These are phyloP conservation scores for Talaromyces sp. DNA, from an alignment of 2,329 filamentous ascomycete species.

Conservation along the genomic window DNA sequence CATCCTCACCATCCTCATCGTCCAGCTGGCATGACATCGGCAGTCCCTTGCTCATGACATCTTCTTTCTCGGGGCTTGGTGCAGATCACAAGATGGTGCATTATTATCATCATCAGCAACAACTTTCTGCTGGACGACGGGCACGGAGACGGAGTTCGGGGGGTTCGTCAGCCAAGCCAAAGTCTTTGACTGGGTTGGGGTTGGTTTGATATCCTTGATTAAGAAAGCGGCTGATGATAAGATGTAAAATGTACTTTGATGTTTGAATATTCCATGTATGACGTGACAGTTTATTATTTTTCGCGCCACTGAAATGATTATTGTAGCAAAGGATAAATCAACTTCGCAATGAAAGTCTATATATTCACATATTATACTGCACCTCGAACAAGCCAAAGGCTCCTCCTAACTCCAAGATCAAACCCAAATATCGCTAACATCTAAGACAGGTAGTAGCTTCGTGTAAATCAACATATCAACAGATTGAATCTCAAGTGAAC, in stretches of 20 bases:
- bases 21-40: slow-evolving; percentile 7
- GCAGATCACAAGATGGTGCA: slow-evolving; percentile 15
- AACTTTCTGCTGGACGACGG: background rate
- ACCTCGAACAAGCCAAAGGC: background rate
- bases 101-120: slow-evolving; percentile 2
- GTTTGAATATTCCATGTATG: background rate
- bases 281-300: background rate
- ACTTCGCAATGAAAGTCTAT: background rate
- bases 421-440: background rate
- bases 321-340: background rate
- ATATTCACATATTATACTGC: background rate
- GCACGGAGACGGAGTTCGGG: slow-evolving; percentile 15
- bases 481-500: background rate
- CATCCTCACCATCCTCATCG: background rate
- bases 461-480: background rate
- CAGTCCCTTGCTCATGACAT: slow-evolving; percentile 15
- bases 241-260: background rate
- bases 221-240: background rate
- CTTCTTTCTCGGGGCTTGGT: slow-evolving; percentile 12
- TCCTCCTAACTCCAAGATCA: background rate
- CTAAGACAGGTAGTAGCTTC: background rate
- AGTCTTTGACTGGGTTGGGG: slow-evolving; percentile 11
- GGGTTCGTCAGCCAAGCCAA: slow-evolving; percentile 16
- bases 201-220: slow-evolving; percentile 1
- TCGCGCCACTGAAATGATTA: background rate